These are phyloP conservation scores for Sparassis latifolia DNA, from an alignment of 1,284 basidiomycete genomes.

Conservation along the genomic window DNA sequence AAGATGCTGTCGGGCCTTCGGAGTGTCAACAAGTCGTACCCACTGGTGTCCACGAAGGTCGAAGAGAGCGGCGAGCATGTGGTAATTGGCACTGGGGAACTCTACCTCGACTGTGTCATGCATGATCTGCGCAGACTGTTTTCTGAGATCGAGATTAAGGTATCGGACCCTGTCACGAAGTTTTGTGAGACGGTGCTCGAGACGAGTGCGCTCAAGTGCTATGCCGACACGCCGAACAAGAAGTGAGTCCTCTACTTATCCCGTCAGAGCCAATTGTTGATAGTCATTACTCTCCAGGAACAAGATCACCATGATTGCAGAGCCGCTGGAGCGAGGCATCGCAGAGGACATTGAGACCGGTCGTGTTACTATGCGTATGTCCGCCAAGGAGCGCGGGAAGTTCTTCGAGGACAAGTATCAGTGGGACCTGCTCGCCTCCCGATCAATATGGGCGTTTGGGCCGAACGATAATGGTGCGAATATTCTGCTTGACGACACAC, in stretches of 20 bases:
- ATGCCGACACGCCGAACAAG: conserved; percentile 98
- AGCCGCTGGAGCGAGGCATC: conserved; percentile 89
- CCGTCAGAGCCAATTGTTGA: conserved; percentile 7
- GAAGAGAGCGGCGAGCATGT: conserved; percentile 99
- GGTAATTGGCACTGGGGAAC: conserved; percentile 92
- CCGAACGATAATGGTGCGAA: conserved; percentile 95
- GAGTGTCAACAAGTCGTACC: conserved; percentile 97
- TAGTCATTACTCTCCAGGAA: conserved; percentile 54
- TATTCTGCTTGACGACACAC: conserved; percentile 90
- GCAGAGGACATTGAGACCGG: conserved; percentile 93
- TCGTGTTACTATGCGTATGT: conserved; percentile 88
- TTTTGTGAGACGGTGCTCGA: conserved; percentile 99
- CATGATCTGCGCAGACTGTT: conserved; percentile 92
- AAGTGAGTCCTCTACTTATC: conserved; percentile 53
- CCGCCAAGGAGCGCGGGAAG: conserved; percentile 86
- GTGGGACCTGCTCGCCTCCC: conserved; percentile 95
- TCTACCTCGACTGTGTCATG: conserved; percentile 96
- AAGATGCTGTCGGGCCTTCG: conserved; percentile 98
- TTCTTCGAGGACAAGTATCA: conserved; percentile 96
- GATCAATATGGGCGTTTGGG: conserved; percentile 99
- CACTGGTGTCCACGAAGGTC: conserved; percentile 90
- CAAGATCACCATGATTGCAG: conserved; percentile 96
- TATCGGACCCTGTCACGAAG: conserved; percentile 96
- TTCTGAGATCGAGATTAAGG: conserved; percentile 99
- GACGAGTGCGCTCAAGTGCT: conserved; percentile 96